These are phyloP conservation scores for Debaryomyces nepalensis DNA, from an alignment of 1,139 yeast genomes.

Conservation along the genomic window DNA sequence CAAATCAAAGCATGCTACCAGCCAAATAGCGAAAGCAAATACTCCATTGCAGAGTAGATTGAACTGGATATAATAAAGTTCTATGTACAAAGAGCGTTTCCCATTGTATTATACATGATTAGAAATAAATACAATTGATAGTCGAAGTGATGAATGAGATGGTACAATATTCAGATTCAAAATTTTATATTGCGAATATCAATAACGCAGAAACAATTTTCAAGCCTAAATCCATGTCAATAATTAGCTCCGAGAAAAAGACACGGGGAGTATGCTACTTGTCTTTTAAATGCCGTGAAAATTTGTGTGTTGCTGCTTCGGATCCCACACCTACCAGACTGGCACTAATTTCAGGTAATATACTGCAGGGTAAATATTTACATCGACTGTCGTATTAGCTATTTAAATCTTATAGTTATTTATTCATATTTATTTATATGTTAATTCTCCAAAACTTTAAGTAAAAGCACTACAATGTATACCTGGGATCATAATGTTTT, in stretches of 20 bases:
- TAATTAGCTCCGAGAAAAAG: slow-evolving; percentile 27
- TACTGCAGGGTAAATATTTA: too few species aligned
- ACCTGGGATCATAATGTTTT: too few species aligned
- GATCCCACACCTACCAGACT: too few species aligned
- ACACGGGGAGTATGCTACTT: slow-evolving; percentile 14
- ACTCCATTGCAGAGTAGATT: slow-evolving; percentile 43
- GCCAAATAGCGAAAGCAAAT: slow-evolving; percentile 31
- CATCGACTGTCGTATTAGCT: too few species aligned
- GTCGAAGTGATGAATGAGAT: slow-evolving; percentile 19
- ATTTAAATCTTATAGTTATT: too few species aligned
- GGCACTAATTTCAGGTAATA: too few species aligned
- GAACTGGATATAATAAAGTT: slow-evolving; percentile 29
- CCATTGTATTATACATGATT: slow-evolving; percentile 40
- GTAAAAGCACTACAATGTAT: too few species aligned
- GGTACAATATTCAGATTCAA: slow-evolving; percentile 42
- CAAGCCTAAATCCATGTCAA: slow-evolving; percentile 42
- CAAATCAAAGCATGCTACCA: slow-evolving; percentile 31
- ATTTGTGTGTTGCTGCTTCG: too few species aligned
- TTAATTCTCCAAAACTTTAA: too few species aligned
- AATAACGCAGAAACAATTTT: slow-evolving; percentile 33
- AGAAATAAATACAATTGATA: slow-evolving; percentile 30
- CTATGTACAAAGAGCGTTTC: slow-evolving; percentile 41
- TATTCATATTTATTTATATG: too few species aligned
- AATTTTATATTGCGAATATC: slow-evolving; percentile 38
- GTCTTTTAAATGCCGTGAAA: slow-evolving; percentile 17